Conservation (phyloP, 305 asterid genomes). For the Fraxinus sp. region DNA sequence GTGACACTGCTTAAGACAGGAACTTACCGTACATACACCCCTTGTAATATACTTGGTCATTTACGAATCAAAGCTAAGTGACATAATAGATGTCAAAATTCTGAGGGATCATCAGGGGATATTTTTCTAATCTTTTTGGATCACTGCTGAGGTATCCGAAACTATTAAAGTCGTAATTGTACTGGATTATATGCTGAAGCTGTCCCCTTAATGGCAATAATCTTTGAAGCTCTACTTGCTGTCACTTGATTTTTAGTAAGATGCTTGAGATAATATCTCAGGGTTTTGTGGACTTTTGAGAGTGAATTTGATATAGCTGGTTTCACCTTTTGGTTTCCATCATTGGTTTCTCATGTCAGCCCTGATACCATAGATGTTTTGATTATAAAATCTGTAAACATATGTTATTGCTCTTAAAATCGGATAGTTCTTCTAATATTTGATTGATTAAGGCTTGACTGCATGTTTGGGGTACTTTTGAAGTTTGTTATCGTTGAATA, state of each 20-base stretch:
- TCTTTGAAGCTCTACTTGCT: background rate
- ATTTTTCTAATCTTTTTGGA: background rate
- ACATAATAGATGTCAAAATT: background rate
- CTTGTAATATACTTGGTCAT: background rate
- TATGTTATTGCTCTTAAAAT: background rate
- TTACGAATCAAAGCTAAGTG: background rate
- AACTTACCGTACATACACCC: slow-evolving; percentile 1
- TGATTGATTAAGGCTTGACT: slow-evolving; percentile 6
- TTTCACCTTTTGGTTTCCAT: background rate
- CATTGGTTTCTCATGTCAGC: background rate
- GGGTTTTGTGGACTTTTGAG: background rate
- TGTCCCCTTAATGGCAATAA: background rate
- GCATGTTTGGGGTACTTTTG: slow-evolving; percentile 11
- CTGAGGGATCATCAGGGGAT: background rate
- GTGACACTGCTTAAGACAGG: slow-evolving; percentile 15
- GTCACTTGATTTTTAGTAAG: background rate
- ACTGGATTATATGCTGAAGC: background rate
- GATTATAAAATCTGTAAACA: background rate
- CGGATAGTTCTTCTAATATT: background rate
- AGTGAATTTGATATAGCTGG: background rate
- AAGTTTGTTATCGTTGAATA: slow-evolving; percentile 14
- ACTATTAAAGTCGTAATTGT: background rate
- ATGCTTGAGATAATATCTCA: background rate
- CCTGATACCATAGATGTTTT: background rate
- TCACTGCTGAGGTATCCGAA: background rate